Evolutionary conservation across 139 green algal species (phyloP).

Genomic region (Tetradesmus lagerheimii): DNA sequence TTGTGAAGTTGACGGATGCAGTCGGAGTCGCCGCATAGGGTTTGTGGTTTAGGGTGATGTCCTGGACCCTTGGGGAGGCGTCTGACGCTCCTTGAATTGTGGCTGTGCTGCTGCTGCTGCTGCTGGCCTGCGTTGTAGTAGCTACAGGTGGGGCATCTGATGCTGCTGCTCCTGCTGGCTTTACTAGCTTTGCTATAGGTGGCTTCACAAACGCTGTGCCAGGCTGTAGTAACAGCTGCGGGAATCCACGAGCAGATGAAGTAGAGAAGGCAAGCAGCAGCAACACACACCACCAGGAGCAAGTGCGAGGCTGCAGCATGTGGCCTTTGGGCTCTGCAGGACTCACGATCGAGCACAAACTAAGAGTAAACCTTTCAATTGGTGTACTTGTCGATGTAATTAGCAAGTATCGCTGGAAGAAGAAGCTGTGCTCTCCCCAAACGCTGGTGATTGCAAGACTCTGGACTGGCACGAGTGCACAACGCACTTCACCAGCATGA

Average conservation of each 20-base stretch:
- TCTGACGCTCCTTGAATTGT: background rate
- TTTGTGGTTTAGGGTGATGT: background rate
- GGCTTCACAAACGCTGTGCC: background rate
- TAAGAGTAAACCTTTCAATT: too few species aligned
- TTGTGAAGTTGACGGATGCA: background rate
- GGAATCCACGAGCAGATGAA: background rate
- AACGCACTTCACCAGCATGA: too few species aligned
- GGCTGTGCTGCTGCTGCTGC: background rate
- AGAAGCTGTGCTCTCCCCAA: too few species aligned
- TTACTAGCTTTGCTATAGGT: background rate
- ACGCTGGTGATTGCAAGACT: too few species aligned
- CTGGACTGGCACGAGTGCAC: too few species aligned
- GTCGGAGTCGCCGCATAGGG: background rate
- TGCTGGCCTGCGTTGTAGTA: background rate
- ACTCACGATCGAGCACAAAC: background rate
- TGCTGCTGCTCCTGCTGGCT: constrained; percentile 11
- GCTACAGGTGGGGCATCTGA: background rate
- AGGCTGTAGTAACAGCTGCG: background rate
- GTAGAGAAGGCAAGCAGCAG: background rate
- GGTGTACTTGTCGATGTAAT: too few species aligned
- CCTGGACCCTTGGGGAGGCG: background rate
- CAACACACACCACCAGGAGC: background rate
- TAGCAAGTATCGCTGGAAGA: too few species aligned
- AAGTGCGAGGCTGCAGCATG: background rate
- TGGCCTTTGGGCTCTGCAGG: background rate